Conservation (phyloP, 495 filamentous ascomycete genomes). For the Jackrogersella minutella region DNA sequence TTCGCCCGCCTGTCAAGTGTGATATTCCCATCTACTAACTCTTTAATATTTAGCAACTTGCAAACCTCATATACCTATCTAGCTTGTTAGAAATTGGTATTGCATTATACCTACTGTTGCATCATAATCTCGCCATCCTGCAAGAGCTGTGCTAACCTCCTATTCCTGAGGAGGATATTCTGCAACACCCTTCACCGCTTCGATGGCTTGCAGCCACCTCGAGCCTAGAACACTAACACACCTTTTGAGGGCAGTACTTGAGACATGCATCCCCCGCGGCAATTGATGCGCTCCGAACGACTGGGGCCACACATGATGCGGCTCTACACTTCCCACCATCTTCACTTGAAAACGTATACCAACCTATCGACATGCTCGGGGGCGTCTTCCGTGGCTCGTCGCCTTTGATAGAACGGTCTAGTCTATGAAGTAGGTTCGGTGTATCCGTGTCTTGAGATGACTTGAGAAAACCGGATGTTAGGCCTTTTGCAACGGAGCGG, state of each 20-base stretch:
- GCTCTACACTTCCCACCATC: slow-evolving; percentile 4
- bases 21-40: background rate
- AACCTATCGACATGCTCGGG: too few relatives aligned
- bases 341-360: background rate
- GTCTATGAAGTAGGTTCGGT: background rate
- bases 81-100: too few relatives aligned
- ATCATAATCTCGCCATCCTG: background rate
- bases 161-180: background rate
- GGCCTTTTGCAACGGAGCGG: background rate
- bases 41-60: background rate
- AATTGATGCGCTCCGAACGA: background rate
- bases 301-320: background rate
- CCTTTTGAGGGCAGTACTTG: background rate
- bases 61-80: too few relatives aligned
- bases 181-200: slow-evolving; percentile 24
- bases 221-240: background rate
- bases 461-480: background rate
- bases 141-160: background rate
- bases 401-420: slow-evolving; percentile 8
- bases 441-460: background rate
- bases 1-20: background rate
- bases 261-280: background rate
- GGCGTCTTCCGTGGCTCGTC: background rate
- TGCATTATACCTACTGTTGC: too few relatives aligned
- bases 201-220: background rate